Evolutionary conservation across 2,329 filamentous ascomycete genomes (phyloP).

Genomic region (Allantophomopsis lycopodina): DNA sequence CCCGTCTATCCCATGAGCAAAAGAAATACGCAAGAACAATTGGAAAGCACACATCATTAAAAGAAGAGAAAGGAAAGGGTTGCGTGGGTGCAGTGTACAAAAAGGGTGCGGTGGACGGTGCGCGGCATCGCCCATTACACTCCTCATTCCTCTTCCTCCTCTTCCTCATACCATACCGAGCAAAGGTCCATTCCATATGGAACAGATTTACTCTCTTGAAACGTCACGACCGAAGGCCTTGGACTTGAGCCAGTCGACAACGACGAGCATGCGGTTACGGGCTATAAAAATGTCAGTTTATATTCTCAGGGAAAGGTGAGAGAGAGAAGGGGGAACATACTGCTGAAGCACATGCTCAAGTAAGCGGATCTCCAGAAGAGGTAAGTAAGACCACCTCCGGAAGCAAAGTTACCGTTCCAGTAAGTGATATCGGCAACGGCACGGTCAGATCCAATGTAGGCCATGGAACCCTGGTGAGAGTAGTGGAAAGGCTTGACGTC

Average conservation of each 20-base stretch:
- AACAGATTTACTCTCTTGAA: constrained; percentile 52
- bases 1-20: too few relatives aligned
- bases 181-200: too few relatives aligned
- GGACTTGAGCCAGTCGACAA: constrained; percentile 93
- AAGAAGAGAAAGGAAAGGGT: too few relatives aligned
- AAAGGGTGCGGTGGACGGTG: too few relatives aligned
- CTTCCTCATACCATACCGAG: too few relatives aligned
- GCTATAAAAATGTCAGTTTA: constrained; percentile 33
- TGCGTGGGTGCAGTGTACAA: too few relatives aligned
- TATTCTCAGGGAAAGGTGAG: background rate
- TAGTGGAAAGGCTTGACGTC: constrained; percentile 97
- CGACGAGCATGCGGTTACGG: constrained; percentile 85
- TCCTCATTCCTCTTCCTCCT: too few relatives aligned
- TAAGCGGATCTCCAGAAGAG: constrained; percentile 98
- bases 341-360: constrained; percentile 99
- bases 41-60: too few relatives aligned
- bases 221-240: constrained; percentile 95
- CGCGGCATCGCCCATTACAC: too few relatives aligned
- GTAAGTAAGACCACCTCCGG: constrained; percentile 87
- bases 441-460: constrained; percentile 97
- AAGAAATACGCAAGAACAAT: too few relatives aligned
- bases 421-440: constrained; percentile 95
- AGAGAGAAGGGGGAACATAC: constrained; percentile 41
- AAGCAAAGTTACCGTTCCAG: constrained; percentile 93
- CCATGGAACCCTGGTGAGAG: constrained; percentile 90